Base-by-base conservation (phyloP, 2,329 filamentous ascomycete species). In the Cercospora zeae-maydis region DNA sequence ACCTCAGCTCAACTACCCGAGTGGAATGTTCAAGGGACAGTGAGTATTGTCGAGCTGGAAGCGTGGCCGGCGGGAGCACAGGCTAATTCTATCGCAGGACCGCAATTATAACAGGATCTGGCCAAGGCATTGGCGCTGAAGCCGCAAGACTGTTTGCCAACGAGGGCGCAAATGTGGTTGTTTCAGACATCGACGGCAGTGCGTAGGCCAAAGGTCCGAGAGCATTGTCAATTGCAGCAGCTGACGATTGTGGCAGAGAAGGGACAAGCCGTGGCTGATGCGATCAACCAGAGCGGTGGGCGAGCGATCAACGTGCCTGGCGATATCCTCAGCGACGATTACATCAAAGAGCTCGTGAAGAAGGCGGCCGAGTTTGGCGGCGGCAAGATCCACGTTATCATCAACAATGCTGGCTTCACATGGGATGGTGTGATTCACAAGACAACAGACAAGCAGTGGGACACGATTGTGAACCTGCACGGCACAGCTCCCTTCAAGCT, bases 401-500 rank as follows among this genome's bases (percentile, higher is more conserved):
- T 96, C 63, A 96, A 96, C 78, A 96, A 96, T 75, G 92, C 92
- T 0, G 92, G 91, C 45, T 96, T 91, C 78, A 96, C 92, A 0
- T 96, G 92, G 91, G 92, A 96, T 76, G 92, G 89, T 6, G 91
- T 96, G 39, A 92, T 96, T 69, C 91, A 96, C 82, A 96, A 95
- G 83, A 93, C 92, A 82, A 90, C 88, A 14, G 91, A 96, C 81
- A 91, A 91, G 80, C 91, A 96, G 82, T 96, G 91, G 91, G 89
- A 95, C 66, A 92, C 89, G 56, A 96, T 96, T 75, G 79, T 96
- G 31, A 86, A 88, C 21, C 82, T 96, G 53, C 92, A 96, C 82
- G 88, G 85, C 74, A 95, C 91, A 11, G 91, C 90, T 1, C 92
- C 92, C 10, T 96, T 96, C 82, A 88, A 88, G 75, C 87, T 96